phyloP scores from a whole-genome alignment of 2,329 filamentous ascomycete species.

The Epichloe amarillans region DNA sequence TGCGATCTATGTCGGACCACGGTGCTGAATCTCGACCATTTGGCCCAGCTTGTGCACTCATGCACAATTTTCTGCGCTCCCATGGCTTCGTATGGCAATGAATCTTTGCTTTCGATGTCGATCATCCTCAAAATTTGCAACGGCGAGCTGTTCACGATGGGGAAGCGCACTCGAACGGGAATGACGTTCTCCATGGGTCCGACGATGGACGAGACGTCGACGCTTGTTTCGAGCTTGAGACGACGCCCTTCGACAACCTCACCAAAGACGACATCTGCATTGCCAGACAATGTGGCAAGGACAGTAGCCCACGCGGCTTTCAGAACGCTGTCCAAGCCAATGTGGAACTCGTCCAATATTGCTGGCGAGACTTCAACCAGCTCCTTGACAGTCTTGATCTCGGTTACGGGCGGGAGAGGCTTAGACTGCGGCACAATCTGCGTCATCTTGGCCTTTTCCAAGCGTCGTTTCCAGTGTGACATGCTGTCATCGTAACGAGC shows the following conservation, averaged over 20 bases:
- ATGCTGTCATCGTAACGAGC: constrained; percentile 24
- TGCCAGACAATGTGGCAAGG: constrained; percentile 34
- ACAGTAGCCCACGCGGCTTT: constrained; percentile 46
- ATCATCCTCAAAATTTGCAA: constrained; percentile 35
- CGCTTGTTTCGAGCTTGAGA: constrained; percentile 24
- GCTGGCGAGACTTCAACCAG: constrained; percentile 25
- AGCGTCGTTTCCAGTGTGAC: constrained; percentile 31
- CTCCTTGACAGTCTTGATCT: constrained; percentile 26
- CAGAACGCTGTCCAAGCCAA: constrained; percentile 38
- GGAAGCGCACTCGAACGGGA: constrained; percentile 35
- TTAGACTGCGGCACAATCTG: constrained; percentile 28
- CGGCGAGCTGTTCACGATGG: constrained; percentile 29
- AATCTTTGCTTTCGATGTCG: constrained; percentile 34
- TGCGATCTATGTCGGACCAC: constrained; percentile 35
- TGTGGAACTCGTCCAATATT: constrained; percentile 25
- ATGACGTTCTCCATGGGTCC: constrained; percentile 34
- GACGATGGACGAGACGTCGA: constrained; percentile 43
- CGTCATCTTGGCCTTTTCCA: constrained; percentile 34
- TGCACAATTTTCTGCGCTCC: constrained; percentile 38
- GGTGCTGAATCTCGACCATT: constrained; percentile 40
- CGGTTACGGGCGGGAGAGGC: constrained; percentile 25
- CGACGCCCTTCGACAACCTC: constrained; percentile 37
- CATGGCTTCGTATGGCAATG: constrained; percentile 36
- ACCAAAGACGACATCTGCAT: constrained; percentile 42
- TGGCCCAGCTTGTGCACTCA: constrained; percentile 39